Evolutionary conservation across 768 basidiomycete genomes (phyloP).

Genomic region (Rossbeevera mucosa): DNA sequence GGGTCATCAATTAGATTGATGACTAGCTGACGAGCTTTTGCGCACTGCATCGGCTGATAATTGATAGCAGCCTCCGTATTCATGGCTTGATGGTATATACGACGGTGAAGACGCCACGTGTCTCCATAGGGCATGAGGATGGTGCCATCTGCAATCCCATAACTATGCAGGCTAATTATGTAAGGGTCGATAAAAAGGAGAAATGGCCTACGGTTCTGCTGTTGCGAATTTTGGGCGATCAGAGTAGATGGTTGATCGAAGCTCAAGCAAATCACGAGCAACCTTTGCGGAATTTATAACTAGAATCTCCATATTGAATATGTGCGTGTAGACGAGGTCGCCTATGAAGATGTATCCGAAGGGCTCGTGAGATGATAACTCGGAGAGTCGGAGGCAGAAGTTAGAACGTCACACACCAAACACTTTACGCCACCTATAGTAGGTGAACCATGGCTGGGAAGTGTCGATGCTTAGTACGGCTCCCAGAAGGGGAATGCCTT

Average conservation of each 20-base stretch:
- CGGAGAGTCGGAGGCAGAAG: not conserved
- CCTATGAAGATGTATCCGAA: conserved; percentile 12
- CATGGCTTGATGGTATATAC: conserved; percentile 34
- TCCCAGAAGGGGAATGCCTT: conserved; percentile 36
- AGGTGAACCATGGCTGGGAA: conserved; percentile 32
- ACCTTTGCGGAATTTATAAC: conserved; percentile 28
- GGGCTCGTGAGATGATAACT: not conserved
- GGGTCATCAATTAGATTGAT: conserved; percentile 29
- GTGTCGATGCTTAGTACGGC: conserved; percentile 23
- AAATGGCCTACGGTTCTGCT: conserved; percentile 16
- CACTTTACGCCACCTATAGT: conserved; percentile 28
- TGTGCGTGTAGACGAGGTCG: conserved; percentile 18
- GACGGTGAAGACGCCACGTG: conserved; percentile 35
- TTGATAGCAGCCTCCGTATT: conserved; percentile 20
- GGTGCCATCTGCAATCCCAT: conserved; percentile 34
- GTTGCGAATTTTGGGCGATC: conserved; percentile 29
- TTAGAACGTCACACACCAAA: conserved; percentile 16
- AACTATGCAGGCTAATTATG: conserved; percentile 4
- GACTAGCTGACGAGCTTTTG: conserved; percentile 32
- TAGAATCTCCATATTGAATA: conserved; percentile 23
- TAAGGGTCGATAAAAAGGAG: not conserved
- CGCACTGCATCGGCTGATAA: conserved; percentile 33
- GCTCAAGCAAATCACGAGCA: conserved; percentile 26
- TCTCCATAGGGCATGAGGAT: conserved; percentile 36
- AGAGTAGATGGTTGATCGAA: conserved; percentile 31